Evolutionary conservation across 2,329 filamentous ascomycete genomes (phyloP).

Genomic region (Diaporthe eres): DNA sequence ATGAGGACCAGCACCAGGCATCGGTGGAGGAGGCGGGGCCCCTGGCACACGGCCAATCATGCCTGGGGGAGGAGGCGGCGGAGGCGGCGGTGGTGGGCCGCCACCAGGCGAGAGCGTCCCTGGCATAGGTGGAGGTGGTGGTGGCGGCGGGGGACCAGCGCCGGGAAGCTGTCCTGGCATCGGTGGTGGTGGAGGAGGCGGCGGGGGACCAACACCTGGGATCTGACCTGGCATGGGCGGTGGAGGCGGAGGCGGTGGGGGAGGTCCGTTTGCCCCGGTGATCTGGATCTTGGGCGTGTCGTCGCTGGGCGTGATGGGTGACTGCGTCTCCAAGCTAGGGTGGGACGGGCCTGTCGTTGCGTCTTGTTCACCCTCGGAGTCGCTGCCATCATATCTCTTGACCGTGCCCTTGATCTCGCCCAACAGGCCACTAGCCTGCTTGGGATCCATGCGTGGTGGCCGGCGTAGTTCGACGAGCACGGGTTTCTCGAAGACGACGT

Average conservation of each 20-base stretch:
- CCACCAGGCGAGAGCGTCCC: constrained; percentile 41
- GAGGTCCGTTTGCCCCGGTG: constrained; percentile 55
- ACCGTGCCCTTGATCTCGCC: constrained; percentile 83
- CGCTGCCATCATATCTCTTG: constrained; percentile 79
- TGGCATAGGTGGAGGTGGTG: constrained; percentile 61
- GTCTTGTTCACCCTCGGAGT: constrained; percentile 78
- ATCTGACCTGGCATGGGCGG: constrained; percentile 51
- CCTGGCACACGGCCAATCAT: constrained; percentile 50
- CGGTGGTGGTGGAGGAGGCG: constrained; percentile 59
- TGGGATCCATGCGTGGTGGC: constrained; percentile 77
- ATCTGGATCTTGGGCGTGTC: constrained; percentile 74
- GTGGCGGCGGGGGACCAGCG: constrained; percentile 61
- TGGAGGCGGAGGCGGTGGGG: constrained; percentile 57
- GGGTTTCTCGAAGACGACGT: constrained; percentile 82
- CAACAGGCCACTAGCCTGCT: constrained; percentile 75
- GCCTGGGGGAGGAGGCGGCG: constrained; percentile 59
- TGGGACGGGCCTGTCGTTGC: constrained; percentile 82
- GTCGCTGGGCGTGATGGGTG: constrained; percentile 77
- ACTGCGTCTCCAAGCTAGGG: constrained; percentile 79
- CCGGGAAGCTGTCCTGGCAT: constrained; percentile 60
- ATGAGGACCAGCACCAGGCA: constrained; percentile 76
- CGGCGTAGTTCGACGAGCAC: constrained; percentile 84
- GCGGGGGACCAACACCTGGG: constrained; percentile 50
- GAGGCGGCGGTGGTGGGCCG: constrained; percentile 54
- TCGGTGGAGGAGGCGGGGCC: constrained; percentile 45